Base-by-base conservation (phyloP, 371 early-diverging fungal genomes). In the Batkoa obscura region DNA sequence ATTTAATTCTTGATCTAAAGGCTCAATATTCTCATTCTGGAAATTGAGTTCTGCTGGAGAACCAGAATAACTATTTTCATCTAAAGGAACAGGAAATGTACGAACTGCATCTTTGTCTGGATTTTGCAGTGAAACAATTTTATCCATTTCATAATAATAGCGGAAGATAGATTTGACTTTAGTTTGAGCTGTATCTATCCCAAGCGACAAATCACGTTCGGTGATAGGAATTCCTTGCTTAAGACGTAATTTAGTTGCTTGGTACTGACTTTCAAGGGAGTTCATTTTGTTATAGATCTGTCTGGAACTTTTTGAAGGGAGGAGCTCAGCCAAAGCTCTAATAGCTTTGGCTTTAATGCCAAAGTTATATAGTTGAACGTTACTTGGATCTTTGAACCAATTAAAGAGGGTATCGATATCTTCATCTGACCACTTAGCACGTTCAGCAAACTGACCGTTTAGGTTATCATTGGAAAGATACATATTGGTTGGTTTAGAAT, bases 261-360 rank as follows among this genome's bases (percentile, higher is more conserved):
- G 50, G 36, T 50, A 50, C 17, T 31, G 34, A 34, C 34, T 17
- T 34, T 50, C 50, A 17, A 50, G 34, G 34, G 17, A 13, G 34
- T 13, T 31, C 34, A 50, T 50, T 34, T 50, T 50, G 34, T 34
- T 50, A 12, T 12, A 5, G 8, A 50, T n/a, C 34, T 50, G 50
- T 5, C 50, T 17, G 5, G 15, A 13, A 3, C 32, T 50, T n/a
- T 50, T 45, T 15, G 32, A 15, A 17, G 36, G 42, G 42, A 54
- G 10, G 9, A 47, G 43, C 41, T 33, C 31, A 9, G 57, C 31
- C 12, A 38, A 50, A 61, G 13, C 71, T 58, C 3, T 75, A 72
- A 46, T 66, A 65, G 5, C 48, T 51, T 0, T 72, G 64, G 32
- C 69, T 45, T 1, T 63, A 58, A 37, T 65, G 66, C 17, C 67